Percentiles rank a stretch among this genome's conserved stretches.
Conservation (phyloP, 345 rosid genomes). For the Camelina laxa region DNA sequence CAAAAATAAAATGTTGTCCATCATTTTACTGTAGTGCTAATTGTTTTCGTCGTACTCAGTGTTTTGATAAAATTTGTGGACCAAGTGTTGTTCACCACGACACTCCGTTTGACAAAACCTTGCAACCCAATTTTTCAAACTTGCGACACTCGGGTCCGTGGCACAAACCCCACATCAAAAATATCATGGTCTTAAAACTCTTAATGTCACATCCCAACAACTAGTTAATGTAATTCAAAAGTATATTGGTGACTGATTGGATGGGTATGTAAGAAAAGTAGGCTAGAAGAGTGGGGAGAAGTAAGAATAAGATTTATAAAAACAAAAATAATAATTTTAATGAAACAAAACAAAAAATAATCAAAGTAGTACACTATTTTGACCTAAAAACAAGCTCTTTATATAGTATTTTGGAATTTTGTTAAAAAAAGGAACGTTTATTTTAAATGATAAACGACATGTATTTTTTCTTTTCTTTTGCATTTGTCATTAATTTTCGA, state of each 20-base stretch:
- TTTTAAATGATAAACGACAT: too few relatives aligned
- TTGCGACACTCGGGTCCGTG: neutral
- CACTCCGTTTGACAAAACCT: neutral
- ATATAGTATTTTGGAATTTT: too few relatives aligned
- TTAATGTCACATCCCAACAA: constrained; percentile 7
- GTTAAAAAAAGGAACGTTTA: too few relatives aligned
- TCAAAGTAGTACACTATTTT: too few relatives aligned
- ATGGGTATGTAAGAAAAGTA: neutral
- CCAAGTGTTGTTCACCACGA: neutral
- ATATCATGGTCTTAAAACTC: neutral
- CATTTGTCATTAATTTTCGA: too few relatives aligned
- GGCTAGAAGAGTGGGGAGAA: neutral
- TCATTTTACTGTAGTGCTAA: neutral
- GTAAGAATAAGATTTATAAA: too few relatives aligned
- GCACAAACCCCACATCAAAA: neutral
- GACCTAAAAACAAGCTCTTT: too few relatives aligned
- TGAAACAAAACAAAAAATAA: too few relatives aligned
- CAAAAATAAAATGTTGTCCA: neutral
- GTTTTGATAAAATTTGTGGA: neutral
- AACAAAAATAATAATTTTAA: neutral
- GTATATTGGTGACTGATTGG: neutral
- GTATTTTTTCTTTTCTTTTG: too few relatives aligned
- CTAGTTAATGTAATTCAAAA: neutral
- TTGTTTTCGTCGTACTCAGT: neutral
- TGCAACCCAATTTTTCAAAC: too few relatives aligned